phyloP scores from a whole-genome alignment of 2,329 filamentous ascomycete genomes.

The Domatiomyces catenatus region DNA sequence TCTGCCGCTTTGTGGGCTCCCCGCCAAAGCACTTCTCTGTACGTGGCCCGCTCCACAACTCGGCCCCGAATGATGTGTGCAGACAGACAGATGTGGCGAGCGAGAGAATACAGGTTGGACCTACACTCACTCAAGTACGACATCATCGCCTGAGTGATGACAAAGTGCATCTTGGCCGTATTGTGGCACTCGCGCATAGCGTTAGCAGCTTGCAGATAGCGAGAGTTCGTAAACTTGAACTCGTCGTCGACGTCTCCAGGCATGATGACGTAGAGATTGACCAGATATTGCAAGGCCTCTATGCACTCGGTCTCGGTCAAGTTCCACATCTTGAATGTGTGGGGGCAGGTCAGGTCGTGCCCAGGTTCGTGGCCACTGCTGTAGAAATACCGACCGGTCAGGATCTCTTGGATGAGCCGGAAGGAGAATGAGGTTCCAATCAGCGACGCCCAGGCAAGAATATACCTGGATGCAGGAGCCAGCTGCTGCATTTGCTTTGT shows the following conservation, averaged over 20 bases:
- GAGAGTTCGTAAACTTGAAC: constrained; percentile 78
- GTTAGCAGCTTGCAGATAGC: constrained; percentile 62
- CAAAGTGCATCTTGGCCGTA: constrained; percentile 71
- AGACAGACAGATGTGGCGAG: constrained; percentile 66
- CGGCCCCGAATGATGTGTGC: constrained; percentile 57
- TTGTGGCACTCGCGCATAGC: constrained; percentile 53
- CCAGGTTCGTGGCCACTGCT: constrained; percentile 23
- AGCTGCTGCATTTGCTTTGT: constrained; percentile 62
- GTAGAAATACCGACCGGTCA: constrained; percentile 59
- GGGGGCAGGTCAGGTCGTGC: constrained; percentile 23
- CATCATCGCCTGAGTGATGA: constrained; percentile 67
- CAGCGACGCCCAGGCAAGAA: constrained; percentile 75
- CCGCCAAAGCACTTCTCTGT: constrained; percentile 60
- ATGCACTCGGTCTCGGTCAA: constrained; percentile 55
- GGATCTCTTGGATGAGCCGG: constrained; percentile 57
- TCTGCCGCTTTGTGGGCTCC: constrained; percentile 66
- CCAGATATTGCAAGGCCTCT: constrained; percentile 63
- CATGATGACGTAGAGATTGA: constrained; percentile 67
- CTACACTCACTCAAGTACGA: constrained; percentile 50
- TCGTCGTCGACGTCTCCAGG: constrained; percentile 70
- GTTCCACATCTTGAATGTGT: constrained; percentile 34
- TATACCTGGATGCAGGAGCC: constrained; percentile 55
- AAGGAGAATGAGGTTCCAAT: constrained; percentile 76
- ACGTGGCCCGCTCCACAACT: constrained; percentile 46
- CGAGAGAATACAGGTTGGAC: constrained; percentile 53